Evolutionary conservation across 306 rosid genomes (phyloP), one percentile per base, ranked within the genome.

Genomic region (Malus asiatica): DNA sequence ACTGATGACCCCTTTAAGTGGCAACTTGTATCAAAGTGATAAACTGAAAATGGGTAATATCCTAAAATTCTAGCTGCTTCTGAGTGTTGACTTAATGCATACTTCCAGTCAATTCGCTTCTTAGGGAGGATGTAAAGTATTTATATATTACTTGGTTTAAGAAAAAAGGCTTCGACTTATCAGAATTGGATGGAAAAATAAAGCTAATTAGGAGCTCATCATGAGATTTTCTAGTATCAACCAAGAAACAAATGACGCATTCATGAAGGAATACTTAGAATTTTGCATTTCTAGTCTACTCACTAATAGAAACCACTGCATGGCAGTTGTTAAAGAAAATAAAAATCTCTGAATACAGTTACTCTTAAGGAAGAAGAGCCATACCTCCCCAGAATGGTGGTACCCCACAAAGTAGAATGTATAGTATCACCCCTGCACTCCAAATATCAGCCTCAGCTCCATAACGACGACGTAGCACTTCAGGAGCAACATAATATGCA

Each of bases 301-400:
- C 30, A 40, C 5, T 61, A 45, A 59, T 16, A 14, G 40, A 60
- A 73, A 73, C 59, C 44, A 72, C 60, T n/a, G 15, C 29, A 73
- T 73, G 57, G 23, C n/a, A 59, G 15, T 22, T 8, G 8, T 22
- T 8, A 53, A 11, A 79, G 23, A 27, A 73, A n/a, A 9, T 44
- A 6, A 72, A 44, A 15, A 29, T 10, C 52, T 44, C 53, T 11
- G 23, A 33, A 11, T 45, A 19, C 25, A 33, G 22, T 20, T 44
- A 58, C 40, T 55, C 48, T 51, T 19, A 27, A 2, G 53, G 29
- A 58, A 76, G 10, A 44, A 67, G 30, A 70, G 18, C 4, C 60
- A 22, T 85, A 95, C 98, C 98, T 85, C 96, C 97, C 97, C 97
- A 95, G 83, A 92, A 92, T 42, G 98, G 98, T 2, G 98, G 98